Evolutionary conservation across 306 rosid species (phyloP).

Genomic region (Adenanthera pavonina): DNA sequence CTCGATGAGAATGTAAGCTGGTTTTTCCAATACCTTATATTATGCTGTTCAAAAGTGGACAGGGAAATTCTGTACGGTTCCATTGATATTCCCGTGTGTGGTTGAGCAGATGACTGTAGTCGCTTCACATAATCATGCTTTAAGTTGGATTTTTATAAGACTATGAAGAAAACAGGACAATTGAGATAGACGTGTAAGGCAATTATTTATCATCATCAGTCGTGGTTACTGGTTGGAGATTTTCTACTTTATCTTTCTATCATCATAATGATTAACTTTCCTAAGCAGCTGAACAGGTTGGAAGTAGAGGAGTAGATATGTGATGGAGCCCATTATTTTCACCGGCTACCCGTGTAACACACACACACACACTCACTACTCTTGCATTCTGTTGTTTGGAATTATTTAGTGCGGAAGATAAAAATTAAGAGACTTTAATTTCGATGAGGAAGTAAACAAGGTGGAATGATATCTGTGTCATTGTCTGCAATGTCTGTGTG

Average conservation of each 20-base stretch:
- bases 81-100: neutral
- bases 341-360: neutral
- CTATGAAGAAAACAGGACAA: neutral
- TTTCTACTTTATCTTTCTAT: neutral
- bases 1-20: conserved; percentile 63
- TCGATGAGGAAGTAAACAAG: neutral
- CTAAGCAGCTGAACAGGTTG: neutral
- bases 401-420: neutral
- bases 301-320: neutral
- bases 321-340: neutral
- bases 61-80: neutral
- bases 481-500: neutral
- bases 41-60: neutral
- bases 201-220: neutral
- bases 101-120: neutral
- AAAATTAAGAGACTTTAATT: neutral
- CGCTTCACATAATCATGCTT: neutral
- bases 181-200: neutral
- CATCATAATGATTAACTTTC: neutral
- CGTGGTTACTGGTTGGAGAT: neutral
- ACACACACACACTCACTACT: neutral
- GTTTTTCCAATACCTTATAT: neutral
- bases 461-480: neutral
- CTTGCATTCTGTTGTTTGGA: neutral
- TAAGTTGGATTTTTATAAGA: neutral